Evolutionary conservation across 768 basidiomycete species (phyloP).

Genomic region (Boletus tomentosulus): DNA sequence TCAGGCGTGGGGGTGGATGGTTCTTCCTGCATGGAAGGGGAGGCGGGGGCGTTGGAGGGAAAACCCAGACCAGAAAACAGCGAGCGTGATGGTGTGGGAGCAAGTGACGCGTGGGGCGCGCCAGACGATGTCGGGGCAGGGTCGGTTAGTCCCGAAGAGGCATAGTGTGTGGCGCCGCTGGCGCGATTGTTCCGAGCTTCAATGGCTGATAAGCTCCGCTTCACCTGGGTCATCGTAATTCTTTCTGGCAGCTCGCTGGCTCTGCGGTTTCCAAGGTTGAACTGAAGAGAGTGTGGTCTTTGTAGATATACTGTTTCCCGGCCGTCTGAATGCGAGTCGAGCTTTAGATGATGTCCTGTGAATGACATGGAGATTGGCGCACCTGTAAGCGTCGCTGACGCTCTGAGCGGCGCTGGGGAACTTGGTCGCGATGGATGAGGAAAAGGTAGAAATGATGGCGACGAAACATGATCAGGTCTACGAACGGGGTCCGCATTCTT

Average conservation of each 20-base stretch:
- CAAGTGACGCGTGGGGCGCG: constrained; percentile 8
- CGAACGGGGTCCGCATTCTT: constrained; percentile 13
- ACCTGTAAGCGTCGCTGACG: constrained; percentile 29
- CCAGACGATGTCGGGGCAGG: constrained; percentile 13
- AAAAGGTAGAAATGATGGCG: constrained; percentile 30
- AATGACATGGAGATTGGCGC: background rate
- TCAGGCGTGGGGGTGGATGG: constrained; percentile 34
- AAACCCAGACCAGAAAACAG: constrained; percentile 11
- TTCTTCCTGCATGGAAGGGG: constrained; percentile 15
- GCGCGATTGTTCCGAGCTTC: constrained; percentile 17
- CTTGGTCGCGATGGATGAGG: constrained; percentile 24
- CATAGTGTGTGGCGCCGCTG: constrained; percentile 10
- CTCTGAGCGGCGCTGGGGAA: constrained; percentile 13
- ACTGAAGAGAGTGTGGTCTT: constrained; percentile 23
- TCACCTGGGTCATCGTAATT: constrained; percentile 19
- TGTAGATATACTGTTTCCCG: constrained; percentile 6
- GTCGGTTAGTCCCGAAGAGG: constrained; percentile 16
- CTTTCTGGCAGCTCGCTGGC: constrained; percentile 7
- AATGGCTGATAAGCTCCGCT: constrained; percentile 25
- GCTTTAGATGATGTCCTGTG: background rate
- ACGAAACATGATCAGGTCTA: constrained; percentile 14
- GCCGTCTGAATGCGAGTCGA: constrained; percentile 8
- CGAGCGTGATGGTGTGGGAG: constrained; percentile 19
- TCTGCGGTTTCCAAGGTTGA: constrained; percentile 14
- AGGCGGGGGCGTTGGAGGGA: constrained; percentile 7